These are phyloP conservation scores for Vinca minor DNA, from an alignment of 257 asterid genomes.

Conservation along the genomic window DNA sequence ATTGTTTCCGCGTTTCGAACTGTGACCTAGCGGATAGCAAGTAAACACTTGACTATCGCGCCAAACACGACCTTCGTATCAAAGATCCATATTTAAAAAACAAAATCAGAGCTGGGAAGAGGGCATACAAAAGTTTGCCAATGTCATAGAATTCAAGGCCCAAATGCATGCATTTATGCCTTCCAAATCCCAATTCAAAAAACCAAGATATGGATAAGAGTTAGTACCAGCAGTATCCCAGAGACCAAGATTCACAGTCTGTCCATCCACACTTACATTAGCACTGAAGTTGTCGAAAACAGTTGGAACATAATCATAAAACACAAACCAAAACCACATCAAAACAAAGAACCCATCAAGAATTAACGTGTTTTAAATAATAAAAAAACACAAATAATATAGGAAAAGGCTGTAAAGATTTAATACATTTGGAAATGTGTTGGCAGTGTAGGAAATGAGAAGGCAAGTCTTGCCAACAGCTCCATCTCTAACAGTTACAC, in stretches of 20 bases:
- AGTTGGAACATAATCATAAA: conserved; percentile 37
- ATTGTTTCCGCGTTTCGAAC: too few species aligned
- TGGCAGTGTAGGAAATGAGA: conserved; percentile 38
- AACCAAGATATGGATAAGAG: too few species aligned
- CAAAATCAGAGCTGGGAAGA: too few species aligned
- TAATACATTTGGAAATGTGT: conserved; percentile 30
- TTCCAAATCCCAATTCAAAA: too few species aligned
- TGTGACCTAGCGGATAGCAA: too few species aligned
- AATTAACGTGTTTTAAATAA: neutral
- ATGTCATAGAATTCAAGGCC: too few species aligned
- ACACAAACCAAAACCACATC: neutral
- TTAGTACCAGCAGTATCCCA: conserved; percentile 39
- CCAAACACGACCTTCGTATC: too few species aligned
- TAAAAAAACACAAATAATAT: neutral
- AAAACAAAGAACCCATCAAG: neutral
- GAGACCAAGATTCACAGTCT: conserved; percentile 30
- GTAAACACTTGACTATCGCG: too few species aligned
- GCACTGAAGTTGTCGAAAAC: conserved; percentile 42
- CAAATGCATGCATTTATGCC: too few species aligned
- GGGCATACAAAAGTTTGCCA: too few species aligned
- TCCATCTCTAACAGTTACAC: conserved; percentile 40
- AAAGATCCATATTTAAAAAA: too few species aligned
- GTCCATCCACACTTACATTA: conserved; percentile 32
- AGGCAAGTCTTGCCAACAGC: conserved; percentile 41
- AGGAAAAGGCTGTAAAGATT: neutral